Base-by-base conservation (phyloP, 257 asterid genomes). In the Schizonepeta tenuifolia region DNA sequence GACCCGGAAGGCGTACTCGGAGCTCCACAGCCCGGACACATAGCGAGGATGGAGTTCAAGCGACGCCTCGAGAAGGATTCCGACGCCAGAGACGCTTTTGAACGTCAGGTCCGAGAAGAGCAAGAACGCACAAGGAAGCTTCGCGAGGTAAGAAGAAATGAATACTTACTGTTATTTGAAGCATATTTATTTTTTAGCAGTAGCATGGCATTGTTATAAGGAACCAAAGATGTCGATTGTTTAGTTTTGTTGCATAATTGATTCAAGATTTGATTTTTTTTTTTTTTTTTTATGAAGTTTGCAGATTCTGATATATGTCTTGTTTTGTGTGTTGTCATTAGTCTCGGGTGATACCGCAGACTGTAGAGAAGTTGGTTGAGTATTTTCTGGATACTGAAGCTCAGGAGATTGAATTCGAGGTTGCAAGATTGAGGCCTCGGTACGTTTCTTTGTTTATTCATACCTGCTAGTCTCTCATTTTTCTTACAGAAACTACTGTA, bases 361-460 rank as follows among this genome's bases (percentile, higher is more conserved):
- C 80, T 65, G 71, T 73, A 12, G 96, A 75, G 22, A 81, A 59
- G 72, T 79, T 91, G 77, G 92, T 93, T 1, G 98, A 93, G 89
- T 93, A 81, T 74, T 86, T 93, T 73, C 94, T 93, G 15, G 97
- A 93, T 75, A 93, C 97, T 12, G 98, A 93, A 82, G 96, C 97
- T 40, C 98, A 77, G 79, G 97, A 91, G 79, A 80, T 93, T 11
- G 97, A 93, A 80, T 88, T 81, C 55, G 98, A 91, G 88, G 88
- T 91, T 72, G 95, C 97, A 65, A 82, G 96, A 82, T 62, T 89
- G 79, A 86, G 97, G 78, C 96, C 92, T 20, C 82, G 92, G 98
- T 91, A 40, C 78, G 87, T 83, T 57, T 77, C 18, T 69, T 73
- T 20, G 26, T 8, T 35, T n/a, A n/a, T n/a, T 57, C 15, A 14